Conservation (phyloP, 768 basidiomycete species). For the Boletellus ananiceps region DNA sequence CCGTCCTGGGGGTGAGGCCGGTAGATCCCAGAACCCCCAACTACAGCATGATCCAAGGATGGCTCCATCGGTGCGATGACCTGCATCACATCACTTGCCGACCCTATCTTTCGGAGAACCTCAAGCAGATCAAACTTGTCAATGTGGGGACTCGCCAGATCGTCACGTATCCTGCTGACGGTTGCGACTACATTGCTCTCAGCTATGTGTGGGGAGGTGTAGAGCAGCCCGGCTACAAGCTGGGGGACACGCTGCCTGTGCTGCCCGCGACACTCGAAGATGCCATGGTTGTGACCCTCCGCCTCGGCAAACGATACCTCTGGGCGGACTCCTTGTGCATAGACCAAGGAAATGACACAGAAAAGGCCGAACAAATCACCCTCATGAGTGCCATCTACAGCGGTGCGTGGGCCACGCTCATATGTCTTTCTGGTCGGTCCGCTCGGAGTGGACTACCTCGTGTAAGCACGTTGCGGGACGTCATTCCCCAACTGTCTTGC, state of each 20-base stretch:
- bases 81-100: slow-evolving; percentile 8
- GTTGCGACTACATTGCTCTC: slow-evolving; percentile 11
- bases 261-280: slow-evolving; percentile 18
- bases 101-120: slow-evolving; percentile 3
- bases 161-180: slow-evolving; percentile 1
- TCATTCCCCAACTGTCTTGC: slow-evolving; percentile 10
- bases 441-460: slow-evolving; percentile 12
- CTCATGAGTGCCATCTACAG: slow-evolving; percentile 17
- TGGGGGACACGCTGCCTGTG: slow-evolving; percentile 6
- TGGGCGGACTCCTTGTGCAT: slow-evolving; percentile 21
- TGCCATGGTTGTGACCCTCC: slow-evolving; percentile 11
- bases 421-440: slow-evolving; percentile 5
- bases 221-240: slow-evolving; percentile 4
- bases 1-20: slow-evolving; percentile 3
- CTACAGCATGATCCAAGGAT: slow-evolving; percentile 4
- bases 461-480: slow-evolving; percentile 5
- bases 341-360: slow-evolving; percentile 3
- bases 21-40: slow-evolving; percentile 1
- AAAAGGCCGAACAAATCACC: slow-evolving; percentile 10
- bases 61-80: not conserved
- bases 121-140: slow-evolving; percentile 6
- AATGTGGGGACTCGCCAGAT: slow-evolving; percentile 8
- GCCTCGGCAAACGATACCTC: slow-evolving; percentile 13
- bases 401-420: slow-evolving; percentile 12
- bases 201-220: slow-evolving; percentile 19